phyloP scores from a whole-genome alignment of 108 stramenopile genomes.

The Aurantiochytrium sp. region DNA sequence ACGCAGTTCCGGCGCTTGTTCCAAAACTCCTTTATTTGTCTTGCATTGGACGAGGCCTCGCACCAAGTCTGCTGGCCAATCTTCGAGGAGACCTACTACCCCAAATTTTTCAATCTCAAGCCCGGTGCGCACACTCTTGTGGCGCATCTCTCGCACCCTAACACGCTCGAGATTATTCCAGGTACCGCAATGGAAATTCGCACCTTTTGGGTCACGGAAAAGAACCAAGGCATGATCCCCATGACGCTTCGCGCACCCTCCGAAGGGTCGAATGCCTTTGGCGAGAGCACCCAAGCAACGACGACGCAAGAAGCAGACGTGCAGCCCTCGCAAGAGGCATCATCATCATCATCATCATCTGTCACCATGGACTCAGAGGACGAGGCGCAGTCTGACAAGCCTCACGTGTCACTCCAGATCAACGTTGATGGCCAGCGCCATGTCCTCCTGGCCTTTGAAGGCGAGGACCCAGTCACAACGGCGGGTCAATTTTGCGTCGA shows the following conservation, averaged over 20 bases:
- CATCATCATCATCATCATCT: neutral
- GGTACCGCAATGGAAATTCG: neutral
- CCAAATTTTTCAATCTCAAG: slow-evolving; percentile 10
- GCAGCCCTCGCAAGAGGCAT: neutral
- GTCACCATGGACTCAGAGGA: neutral
- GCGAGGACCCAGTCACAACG: neutral
- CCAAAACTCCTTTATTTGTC: slow-evolving; percentile 2
- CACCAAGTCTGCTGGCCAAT: neutral
- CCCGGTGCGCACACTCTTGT: neutral
- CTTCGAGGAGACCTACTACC: slow-evolving; percentile 3
- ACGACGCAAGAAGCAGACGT: neutral
- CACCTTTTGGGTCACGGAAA: neutral
- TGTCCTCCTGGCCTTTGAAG: neutral
- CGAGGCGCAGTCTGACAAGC: neutral
- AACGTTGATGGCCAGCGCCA: slow-evolving; percentile 9
- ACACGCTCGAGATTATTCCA: neutral
- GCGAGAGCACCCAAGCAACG: neutral
- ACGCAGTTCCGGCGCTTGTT: neutral
- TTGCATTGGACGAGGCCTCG: neutral
- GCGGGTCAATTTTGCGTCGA: neutral
- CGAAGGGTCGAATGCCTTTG: neutral
- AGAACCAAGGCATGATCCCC: neutral
- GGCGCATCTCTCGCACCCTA: neutral
- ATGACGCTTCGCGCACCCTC: neutral
- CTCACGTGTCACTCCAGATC: neutral